Evolutionary conservation across 768 basidiomycete genomes (phyloP).

Genomic region (Russula virescens): DNA sequence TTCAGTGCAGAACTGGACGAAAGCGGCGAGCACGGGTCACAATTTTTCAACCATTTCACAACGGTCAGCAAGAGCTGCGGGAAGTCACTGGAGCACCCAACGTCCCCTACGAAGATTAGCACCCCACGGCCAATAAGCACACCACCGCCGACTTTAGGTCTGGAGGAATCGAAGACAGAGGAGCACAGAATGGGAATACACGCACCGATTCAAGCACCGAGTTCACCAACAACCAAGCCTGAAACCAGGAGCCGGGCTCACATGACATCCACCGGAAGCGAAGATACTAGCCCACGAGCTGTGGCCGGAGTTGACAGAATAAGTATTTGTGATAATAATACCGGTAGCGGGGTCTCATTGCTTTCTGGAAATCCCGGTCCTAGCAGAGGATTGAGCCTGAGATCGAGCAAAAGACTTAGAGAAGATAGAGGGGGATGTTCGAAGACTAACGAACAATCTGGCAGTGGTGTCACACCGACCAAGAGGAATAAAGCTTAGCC

Average conservation of each 20-base stretch:
- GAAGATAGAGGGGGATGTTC: neutral
- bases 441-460: neutral
- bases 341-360: neutral
- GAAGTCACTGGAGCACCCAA: conserved; percentile 1
- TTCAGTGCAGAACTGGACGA: conserved; percentile 10
- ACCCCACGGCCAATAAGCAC: neutral
- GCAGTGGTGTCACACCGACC: neutral
- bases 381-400: neutral
- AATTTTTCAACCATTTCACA: conserved; percentile 16
- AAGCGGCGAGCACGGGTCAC: conserved; percentile 3
- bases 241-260: neutral
- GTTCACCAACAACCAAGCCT: conserved; percentile 7
- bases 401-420: conserved; percentile 12
- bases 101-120: conserved; percentile 3
- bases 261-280: neutral
- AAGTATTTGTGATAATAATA: neutral
- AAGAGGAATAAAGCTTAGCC: conserved; percentile 8
- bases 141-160: neutral
- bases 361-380: neutral
- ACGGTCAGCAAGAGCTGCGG: conserved; percentile 13
- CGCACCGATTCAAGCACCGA: neutral
- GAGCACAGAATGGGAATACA: neutral
- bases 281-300: neutral
- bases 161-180: neutral
- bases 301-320: neutral